These are phyloP conservation scores for Leccinum truebloodii DNA, from an alignment of 768 basidiomycete genomes.

Conservation along the genomic window DNA sequence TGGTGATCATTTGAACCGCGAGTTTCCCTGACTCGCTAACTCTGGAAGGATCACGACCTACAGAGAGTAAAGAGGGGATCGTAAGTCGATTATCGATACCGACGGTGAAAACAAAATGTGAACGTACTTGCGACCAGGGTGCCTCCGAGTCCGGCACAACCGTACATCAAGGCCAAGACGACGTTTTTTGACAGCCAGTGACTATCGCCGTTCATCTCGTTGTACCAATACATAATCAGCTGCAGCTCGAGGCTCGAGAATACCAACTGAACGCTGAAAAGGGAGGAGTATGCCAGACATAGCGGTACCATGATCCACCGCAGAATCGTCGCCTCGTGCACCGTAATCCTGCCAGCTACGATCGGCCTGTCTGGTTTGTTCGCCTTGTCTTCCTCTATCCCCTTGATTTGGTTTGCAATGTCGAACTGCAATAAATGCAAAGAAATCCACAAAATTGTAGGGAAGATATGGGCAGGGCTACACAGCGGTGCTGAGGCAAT, in stretches of 20 bases:
- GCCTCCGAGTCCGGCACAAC: slow-evolving; percentile 39
- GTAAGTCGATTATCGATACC: background rate
- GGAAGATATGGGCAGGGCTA: slow-evolving; percentile 17
- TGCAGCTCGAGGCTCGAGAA: slow-evolving; percentile 37
- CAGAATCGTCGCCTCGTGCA: slow-evolving; percentile 34
- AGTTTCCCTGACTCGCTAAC: slow-evolving; percentile 32
- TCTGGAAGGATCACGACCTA: slow-evolving; percentile 25
- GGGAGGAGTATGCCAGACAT: slow-evolving; percentile 37
- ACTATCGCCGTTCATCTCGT: slow-evolving; percentile 39
- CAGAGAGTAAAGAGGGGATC: background rate
- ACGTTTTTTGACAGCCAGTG: slow-evolving; percentile 42
- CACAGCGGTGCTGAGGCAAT: slow-evolving; percentile 31
- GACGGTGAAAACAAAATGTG: background rate
- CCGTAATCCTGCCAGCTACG: slow-evolving; percentile 43
- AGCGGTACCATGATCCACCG: slow-evolving; percentile 37
- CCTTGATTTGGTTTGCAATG: slow-evolving; percentile 20
- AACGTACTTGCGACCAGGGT: slow-evolving; percentile 39
- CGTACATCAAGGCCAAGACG: slow-evolving; percentile 40
- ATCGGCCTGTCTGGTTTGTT: slow-evolving; percentile 50
- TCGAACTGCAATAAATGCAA: slow-evolving; percentile 46
- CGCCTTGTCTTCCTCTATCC: slow-evolving; percentile 39
- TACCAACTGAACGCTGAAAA: slow-evolving; percentile 34
- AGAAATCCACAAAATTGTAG: slow-evolving; percentile 44
- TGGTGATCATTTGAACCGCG: slow-evolving; percentile 37
- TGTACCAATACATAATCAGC: slow-evolving; percentile 38